Base-by-base conservation (phyloP, 2,329 filamentous ascomycete species). In the Cyphellophora attinorum region DNA sequence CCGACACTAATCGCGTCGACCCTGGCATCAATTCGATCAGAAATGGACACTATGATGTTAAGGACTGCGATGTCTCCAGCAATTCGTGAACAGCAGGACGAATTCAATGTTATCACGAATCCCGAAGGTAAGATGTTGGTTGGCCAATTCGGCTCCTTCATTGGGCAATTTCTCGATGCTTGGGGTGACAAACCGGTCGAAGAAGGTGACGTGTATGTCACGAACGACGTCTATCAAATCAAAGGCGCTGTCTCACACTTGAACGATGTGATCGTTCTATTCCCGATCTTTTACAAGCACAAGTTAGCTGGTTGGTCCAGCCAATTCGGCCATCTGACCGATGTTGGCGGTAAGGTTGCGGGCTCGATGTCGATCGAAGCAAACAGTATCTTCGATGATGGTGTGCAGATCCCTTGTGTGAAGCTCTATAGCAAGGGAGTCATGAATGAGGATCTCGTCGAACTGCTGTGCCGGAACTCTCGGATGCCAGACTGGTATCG, bases 1-100 rank as follows among this genome's bases (percentile, higher is more conserved):
- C 55, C 64, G 0, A 66, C 64, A 0, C 49, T 68, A 2, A 59
- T 68, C 3, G 57, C 60, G 2, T 61, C 62, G 5, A 59, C 65
- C 0, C 54, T 68, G 6, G 60, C 58, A 6, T 67, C 65, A 1
- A 66, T 51, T 11, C 55, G 66, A 21, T 55, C 59, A 17, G 65
- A 70, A 39, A 70, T 70, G 66, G 66, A 69, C 37, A 64, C 61
- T 1, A 52, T 68, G 19, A 67, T 69, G 58, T 55, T 68, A n/a
- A 58, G 65, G 6, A 65, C 68, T 25, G 21, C 21, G n/a, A 25
- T 25, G 21, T 25, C 21, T 8, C 21, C 21, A 25, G 21, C 21
- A 8, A 25, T 69, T 27, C 56, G 66, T 12, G 65, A 69, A 33
- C 65, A 69, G 31, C 65, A 69, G 40, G 66, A 70, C 17, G 65